phyloP scores from a whole-genome alignment of 106 monocot genomes.

The Apostasia shenzhenica region DNA sequence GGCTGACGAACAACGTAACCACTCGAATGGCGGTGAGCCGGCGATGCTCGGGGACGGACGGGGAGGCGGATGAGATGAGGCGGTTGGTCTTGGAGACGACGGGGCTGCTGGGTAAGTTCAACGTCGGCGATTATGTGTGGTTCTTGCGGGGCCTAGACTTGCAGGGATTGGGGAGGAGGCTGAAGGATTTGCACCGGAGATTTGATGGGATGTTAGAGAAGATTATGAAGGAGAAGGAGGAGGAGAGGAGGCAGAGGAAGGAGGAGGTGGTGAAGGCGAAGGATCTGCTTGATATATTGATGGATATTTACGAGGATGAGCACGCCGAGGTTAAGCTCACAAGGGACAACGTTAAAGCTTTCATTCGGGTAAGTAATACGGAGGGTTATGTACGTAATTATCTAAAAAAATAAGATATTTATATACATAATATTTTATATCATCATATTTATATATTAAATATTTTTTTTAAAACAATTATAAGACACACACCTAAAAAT shows the following conservation, averaged over 20 bases:
- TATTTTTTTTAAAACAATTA: too few species aligned
- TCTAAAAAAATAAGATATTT: too few species aligned
- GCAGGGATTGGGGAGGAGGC: conserved; percentile 35
- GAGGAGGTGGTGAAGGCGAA: conserved; percentile 1
- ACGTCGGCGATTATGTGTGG: conserved; percentile 31
- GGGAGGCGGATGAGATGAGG: conserved; percentile 22
- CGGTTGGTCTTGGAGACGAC: conserved; percentile 29
- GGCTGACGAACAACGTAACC: conserved; percentile 40
- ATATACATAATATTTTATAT: too few species aligned
- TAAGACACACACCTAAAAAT: too few species aligned
- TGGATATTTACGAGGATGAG: conserved; percentile 18
- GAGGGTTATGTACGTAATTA: too few species aligned
- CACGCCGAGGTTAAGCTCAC: conserved; percentile 27
- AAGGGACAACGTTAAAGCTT: conserved; percentile 38
- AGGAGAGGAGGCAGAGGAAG: background rate
- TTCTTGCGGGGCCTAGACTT: conserved; percentile 29
- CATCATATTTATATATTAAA: too few species aligned
- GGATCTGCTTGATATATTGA: conserved; percentile 39
- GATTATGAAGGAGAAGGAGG: conserved; percentile 25
- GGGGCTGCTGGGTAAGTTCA: conserved; percentile 38
- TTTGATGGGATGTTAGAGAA: conserved; percentile 36
- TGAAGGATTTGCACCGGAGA: conserved; percentile 24
- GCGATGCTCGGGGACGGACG: conserved; percentile 8
- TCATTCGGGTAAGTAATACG: conserved; percentile 12
- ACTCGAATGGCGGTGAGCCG: conserved; percentile 27